A percentile compares a stretch with the other conserved stretches of the same genome.
phyloP scores from a whole-genome alignment of 1,284 basidiomycete species.

The Peniophora sp. region DNA sequence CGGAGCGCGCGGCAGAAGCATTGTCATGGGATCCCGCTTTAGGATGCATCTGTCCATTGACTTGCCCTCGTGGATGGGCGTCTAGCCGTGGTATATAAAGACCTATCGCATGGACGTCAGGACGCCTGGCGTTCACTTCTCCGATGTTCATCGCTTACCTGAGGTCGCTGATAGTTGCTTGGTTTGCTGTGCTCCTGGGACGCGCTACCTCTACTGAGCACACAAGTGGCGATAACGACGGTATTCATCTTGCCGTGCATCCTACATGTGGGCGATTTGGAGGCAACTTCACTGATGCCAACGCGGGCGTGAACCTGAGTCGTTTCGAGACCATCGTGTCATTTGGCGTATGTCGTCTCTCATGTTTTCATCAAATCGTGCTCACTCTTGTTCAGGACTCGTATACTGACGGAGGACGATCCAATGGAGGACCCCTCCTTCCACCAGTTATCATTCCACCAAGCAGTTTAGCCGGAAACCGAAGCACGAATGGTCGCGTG shows the following conservation, averaged over 20 bases:
- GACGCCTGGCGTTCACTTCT: background rate
- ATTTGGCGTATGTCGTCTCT: constrained; percentile 23
- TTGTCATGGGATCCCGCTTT: too few species aligned
- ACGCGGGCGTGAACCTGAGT: constrained; percentile 23
- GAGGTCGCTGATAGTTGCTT: too few species aligned
- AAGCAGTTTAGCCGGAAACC: constrained; percentile 22
- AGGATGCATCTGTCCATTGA: too few species aligned
- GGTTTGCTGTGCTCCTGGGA: too few species aligned
- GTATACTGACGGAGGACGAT: constrained; percentile 25
- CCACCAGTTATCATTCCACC: constrained; percentile 23
- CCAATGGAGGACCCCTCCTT: constrained; percentile 23
- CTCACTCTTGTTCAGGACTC: constrained; percentile 17
- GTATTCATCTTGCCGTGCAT: constrained; percentile 27
- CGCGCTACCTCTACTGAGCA: too few species aligned
- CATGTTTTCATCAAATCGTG: constrained; percentile 1
- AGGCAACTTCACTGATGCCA: constrained; percentile 27
- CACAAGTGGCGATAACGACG: constrained; percentile 12
- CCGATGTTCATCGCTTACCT: too few species aligned
- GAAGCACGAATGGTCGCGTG: constrained; percentile 27
- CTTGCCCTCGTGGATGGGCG: constrained; percentile 2
- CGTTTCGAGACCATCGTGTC: constrained; percentile 30
- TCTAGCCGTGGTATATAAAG: background rate
- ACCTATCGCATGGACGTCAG: constrained; percentile 1
- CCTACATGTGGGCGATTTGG: constrained; percentile 25
- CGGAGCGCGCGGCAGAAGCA: too few species aligned